Conservation (phyloP, 23 red algal species). For the Gracilariopsis chorda region DNA sequence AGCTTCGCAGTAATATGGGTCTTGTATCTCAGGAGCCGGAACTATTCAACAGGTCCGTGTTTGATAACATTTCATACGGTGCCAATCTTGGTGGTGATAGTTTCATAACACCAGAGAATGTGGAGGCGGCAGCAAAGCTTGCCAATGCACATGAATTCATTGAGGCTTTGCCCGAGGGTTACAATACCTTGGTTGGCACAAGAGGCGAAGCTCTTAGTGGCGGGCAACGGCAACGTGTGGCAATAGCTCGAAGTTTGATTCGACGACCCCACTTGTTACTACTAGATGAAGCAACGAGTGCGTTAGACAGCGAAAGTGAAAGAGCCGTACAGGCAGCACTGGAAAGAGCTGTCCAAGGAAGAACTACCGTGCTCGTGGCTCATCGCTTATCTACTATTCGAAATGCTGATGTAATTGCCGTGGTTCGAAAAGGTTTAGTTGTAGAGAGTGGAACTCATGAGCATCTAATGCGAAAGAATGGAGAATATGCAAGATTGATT, state of each 20-base stretch:
- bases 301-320: slow-evolving; percentile 85
- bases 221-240: slow-evolving; percentile 91
- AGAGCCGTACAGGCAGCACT: slow-evolving; percentile 76
- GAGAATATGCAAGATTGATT: slow-evolving; percentile 37
- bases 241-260: slow-evolving; percentile 86
- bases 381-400: slow-evolving; percentile 84
- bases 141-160: slow-evolving; percentile 91
- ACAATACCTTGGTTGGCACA: slow-evolving; percentile 76
- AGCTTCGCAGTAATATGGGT: slow-evolving; percentile 66
- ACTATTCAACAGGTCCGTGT: slow-evolving; percentile 76
- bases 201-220: slow-evolving; percentile 78
- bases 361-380: slow-evolving; percentile 83
- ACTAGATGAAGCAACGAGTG: slow-evolving; percentile 89
- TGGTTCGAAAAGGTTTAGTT: slow-evolving; percentile 74
- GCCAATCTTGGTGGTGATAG: slow-evolving; percentile 24
- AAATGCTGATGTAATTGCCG: slow-evolving; percentile 80
- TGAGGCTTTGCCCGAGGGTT: slow-evolving; percentile 60
- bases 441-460: slow-evolving; percentile 84
- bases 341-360: slow-evolving; percentile 46
- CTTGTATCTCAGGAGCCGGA: slow-evolving; percentile 87
- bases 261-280: slow-evolving; percentile 67
- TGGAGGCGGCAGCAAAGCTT: slow-evolving; percentile 63
- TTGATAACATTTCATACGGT: slow-evolving; percentile 87
- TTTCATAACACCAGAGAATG: slow-evolving; percentile 48
- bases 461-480: slow-evolving; percentile 60